Evolutionary conservation across 345 rosid species (phyloP).

Genomic region (Melaleuca quinquenervia): DNA sequence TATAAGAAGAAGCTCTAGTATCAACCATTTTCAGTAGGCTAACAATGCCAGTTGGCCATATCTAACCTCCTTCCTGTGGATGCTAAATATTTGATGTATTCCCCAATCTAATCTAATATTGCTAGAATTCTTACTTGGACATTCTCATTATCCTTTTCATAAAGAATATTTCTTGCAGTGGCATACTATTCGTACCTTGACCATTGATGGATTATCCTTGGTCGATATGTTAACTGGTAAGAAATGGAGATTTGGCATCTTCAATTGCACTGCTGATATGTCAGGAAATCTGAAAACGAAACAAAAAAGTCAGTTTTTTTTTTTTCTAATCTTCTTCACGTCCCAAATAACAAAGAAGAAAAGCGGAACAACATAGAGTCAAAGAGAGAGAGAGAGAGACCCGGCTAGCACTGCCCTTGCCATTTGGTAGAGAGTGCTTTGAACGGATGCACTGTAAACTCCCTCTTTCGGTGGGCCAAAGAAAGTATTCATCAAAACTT

Average conservation of each 20-base stretch:
- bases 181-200: conserved; percentile 41
- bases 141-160: background rate
- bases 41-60: background rate
- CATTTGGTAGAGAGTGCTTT: conserved; percentile 78
- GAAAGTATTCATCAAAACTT: conserved; percentile 49
- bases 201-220: conserved; percentile 56
- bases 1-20: background rate
- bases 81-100: background rate
- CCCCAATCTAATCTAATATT: background rate
- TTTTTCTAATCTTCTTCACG: background rate
- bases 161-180: background rate
- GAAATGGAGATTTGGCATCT: conserved; percentile 93
- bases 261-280: conserved; percentile 54
- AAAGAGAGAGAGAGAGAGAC: conserved; percentile 12
- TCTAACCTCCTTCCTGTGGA: background rate
- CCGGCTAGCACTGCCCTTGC: conserved; percentile 67
- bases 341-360: background rate
- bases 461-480: conserved; percentile 79
- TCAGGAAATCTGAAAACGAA: conserved; percentile 51
- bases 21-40: background rate
- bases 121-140: background rate
- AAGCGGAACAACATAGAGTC: background rate
- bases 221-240: conserved; percentile 71
- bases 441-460: conserved; percentile 94
- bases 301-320: background rate